Base-by-base conservation (phyloP, 2,329 filamentous ascomycete species). In the Aspergillus sp. region DNA sequence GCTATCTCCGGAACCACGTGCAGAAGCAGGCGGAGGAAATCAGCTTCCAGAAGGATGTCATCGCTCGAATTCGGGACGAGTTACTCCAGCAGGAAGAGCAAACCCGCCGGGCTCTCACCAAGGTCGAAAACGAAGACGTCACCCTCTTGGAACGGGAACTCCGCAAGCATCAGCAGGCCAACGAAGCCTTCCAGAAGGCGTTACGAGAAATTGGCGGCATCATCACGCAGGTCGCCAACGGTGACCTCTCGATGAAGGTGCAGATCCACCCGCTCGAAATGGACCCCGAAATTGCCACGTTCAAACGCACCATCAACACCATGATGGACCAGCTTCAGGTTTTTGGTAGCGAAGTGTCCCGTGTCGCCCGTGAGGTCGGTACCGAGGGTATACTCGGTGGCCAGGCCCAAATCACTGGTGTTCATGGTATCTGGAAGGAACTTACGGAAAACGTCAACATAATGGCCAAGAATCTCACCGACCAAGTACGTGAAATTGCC, bases 241-340 rank as follows among this genome's bases (percentile, higher is more conserved):
- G 91, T 70, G 91, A 97, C 65, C 77, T 97, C 52, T 95, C 90
- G 68, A 96, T 95, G 77, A 95, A 95, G 73, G 91, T 96, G 54
- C 83, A 91, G 62, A 94, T 97, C 68, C 93, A 96, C 66, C 87
- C 88, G 3, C 85, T 94, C 57, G 91, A 97, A 74, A 93, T 96
- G 85, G 91, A 97, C 76, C 90, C 90, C 23, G 91, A 97, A 77
- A 97, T 97, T 63, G 93, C 90, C 23, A 90, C 89, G 7, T 97
- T 97, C 77, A 97, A 97, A 74, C 85, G 89, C 61, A 96, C 91
- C 53, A 97, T 97, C 74, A 97, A 97, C 68, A 94, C 88, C 57
- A 97, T 97, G 91, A 95, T 97, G 82, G 91, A 97, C 65, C 91
- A 96, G 70, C 79, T 97, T 50, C 90, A 96, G 66, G 88, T 94